Evolutionary conservation across 2,329 filamentous ascomycete genomes (phyloP).

Genomic region (Chaetomium sp.): DNA sequence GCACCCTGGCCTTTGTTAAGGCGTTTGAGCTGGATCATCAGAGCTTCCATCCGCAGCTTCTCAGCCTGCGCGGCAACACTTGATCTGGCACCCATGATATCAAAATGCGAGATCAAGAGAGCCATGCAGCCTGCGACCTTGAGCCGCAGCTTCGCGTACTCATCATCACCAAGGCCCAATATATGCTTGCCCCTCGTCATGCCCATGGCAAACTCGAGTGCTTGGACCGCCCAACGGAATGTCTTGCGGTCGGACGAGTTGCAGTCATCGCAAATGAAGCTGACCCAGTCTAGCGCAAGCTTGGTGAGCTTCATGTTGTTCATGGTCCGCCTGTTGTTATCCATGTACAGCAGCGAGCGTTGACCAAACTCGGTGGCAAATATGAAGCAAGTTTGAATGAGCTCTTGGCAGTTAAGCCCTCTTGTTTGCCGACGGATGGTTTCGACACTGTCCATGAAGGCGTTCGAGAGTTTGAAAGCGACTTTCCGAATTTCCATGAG

Average conservation of each 20-base stretch:
- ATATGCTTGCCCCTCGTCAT: slow-evolving; percentile 95
- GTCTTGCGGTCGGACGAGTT: slow-evolving; percentile 89
- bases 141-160: slow-evolving; percentile 73
- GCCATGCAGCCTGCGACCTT: slow-evolving; percentile 98
- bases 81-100: slow-evolving; percentile 95
- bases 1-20: slow-evolving; percentile 67
- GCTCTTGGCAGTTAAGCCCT: slow-evolving; percentile 82
- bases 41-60: slow-evolving; percentile 76
- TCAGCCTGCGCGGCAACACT: slow-evolving; percentile 91
- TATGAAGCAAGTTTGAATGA: slow-evolving; percentile 95
- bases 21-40: slow-evolving; percentile 67
- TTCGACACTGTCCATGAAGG: slow-evolving; percentile 98
- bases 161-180: slow-evolving; percentile 78
- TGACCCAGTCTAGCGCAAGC: slow-evolving; percentile 91
- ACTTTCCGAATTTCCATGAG: slow-evolving; percentile 93
- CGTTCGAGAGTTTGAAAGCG: slow-evolving; percentile 92
- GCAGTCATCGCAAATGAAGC: slow-evolving; percentile 96
- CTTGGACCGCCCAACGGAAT: slow-evolving; percentile 93
- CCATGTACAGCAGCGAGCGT: slow-evolving; percentile 89
- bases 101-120: slow-evolving; percentile 93
- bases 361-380: slow-evolving; percentile 99
- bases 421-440: slow-evolving; percentile 81
- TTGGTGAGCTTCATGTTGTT: slow-evolving; percentile 95
- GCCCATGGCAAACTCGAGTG: slow-evolving; percentile 92
- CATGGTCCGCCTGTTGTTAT: slow-evolving; percentile 90